A percentile compares a stretch with the other conserved stretches of the same genome.
Evolutionary conservation across 495 filamentous ascomycete genomes (phyloP).

Genomic region (Copromyces sp.): DNA sequence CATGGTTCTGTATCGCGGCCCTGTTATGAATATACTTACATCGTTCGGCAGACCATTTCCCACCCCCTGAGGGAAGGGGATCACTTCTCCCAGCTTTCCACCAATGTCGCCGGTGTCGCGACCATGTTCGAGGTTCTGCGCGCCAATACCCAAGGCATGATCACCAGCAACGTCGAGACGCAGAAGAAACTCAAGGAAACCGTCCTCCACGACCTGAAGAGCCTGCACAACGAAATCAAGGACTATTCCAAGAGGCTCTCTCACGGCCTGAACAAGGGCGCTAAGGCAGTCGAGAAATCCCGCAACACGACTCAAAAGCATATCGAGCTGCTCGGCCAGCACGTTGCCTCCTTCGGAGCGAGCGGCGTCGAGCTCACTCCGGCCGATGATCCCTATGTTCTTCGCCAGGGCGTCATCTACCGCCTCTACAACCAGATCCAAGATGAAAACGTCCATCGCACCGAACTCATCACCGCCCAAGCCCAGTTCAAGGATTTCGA

Average conservation of each 20-base stretch:
- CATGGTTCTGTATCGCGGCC: background rate
- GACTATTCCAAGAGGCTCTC: conserved; percentile 81
- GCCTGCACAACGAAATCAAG: conserved; percentile 92
- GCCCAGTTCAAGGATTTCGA: conserved; percentile 84
- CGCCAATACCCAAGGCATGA: conserved; percentile 79
- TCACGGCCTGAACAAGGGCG: conserved; percentile 71
- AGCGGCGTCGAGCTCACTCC: conserved; percentile 55
- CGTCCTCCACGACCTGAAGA: conserved; percentile 78
- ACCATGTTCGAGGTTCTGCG: conserved; percentile 89
- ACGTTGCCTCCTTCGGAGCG: conserved; percentile 65
- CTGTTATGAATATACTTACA: background rate
- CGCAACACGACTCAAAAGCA: conserved; percentile 83
- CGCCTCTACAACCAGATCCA: conserved; percentile 81
- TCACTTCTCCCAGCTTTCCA: conserved; percentile 80
- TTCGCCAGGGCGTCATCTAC: conserved; percentile 71
- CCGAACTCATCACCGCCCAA: conserved; percentile 83
- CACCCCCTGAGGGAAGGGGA: conserved; percentile 77
- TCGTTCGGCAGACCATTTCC: conserved; percentile 54
- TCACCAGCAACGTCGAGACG: conserved; percentile 77
- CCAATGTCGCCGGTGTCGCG: conserved; percentile 69
- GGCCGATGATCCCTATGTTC: conserved; percentile 75
- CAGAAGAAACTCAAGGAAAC: conserved; percentile 76
- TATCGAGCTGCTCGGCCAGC: conserved; percentile 83
- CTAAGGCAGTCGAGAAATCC: conserved; percentile 86
- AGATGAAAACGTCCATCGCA: conserved; percentile 88